phyloP scores from a whole-genome alignment of 345 rosid species.

The Capsella bursapastoris region DNA sequence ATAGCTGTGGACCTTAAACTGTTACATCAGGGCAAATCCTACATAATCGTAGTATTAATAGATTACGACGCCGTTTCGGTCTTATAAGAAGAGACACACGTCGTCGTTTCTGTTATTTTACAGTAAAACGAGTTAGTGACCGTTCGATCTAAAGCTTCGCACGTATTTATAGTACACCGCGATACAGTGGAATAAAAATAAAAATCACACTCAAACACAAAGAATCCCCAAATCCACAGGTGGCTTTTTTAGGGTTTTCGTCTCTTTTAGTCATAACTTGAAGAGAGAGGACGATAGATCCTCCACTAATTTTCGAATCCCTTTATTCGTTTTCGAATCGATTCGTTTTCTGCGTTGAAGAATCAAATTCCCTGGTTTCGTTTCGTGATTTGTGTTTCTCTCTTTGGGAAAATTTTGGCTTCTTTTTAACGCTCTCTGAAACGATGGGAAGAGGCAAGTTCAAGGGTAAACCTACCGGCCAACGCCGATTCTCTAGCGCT shows the following conservation, averaged over 20 bases:
- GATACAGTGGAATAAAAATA: not conserved
- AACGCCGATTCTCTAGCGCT: conserved; percentile 70
- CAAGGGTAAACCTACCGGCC: conserved; percentile 82
- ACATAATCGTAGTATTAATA: too few species aligned
- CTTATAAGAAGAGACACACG: too few species aligned
- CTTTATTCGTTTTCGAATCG: conserved; percentile 24
- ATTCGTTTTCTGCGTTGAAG: conserved; percentile 10
- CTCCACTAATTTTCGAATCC: conserved; percentile 35
- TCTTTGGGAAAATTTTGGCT: conserved; percentile 4
- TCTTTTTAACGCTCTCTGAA: not conserved
- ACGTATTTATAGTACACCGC: not conserved
- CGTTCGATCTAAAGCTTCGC: not conserved
- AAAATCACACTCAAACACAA: not conserved
- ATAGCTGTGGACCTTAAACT: too few species aligned
- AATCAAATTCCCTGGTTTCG: not conserved
- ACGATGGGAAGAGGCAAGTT: conserved; percentile 76
- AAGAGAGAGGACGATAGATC: conserved; percentile 43
- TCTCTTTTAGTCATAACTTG: conserved; percentile 24
- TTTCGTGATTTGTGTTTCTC: not conserved
- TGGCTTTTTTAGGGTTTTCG: conserved; percentile 43
- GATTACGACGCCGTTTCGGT: too few species aligned
- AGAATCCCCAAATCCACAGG: conserved; percentile 38
- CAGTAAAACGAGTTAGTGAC: conserved; percentile 4
- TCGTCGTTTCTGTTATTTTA: not conserved
- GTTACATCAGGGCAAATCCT: too few species aligned